Evolutionary conservation across 2,329 filamentous ascomycete genomes (phyloP), one percentile per base, ranked within the genome.

Genomic region (Pseudofabraea citricarpa): DNA sequence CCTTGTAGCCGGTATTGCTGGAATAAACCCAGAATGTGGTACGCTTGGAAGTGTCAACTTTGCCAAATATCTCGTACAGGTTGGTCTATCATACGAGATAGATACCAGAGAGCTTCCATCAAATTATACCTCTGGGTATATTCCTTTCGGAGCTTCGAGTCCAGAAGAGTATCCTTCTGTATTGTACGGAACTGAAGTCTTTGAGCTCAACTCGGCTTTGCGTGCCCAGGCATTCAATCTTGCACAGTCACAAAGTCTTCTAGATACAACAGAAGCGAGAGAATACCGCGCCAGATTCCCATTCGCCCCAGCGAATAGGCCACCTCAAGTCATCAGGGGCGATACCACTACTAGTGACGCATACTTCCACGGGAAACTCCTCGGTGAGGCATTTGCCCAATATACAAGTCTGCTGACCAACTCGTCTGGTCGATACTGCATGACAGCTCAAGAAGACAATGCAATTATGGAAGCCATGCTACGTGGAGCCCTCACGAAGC

Each of bases 11-110:
- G 85, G 85, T 3, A 87, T 89, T 48, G 83, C 79, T 2, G 84
- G 85, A n/a, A 71, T 86, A 26, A 87, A 79, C 58, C 85, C 85
- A 1, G 73, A 79, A 45, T 64, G 75, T 21, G 77, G 72, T n/a
- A 87, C 84, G 0, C 71, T 83, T 4, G 78, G 77, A 36, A 73
- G 74, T 23, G 83, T 86, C 0, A 79, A 81, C 1, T 75, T 89
- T 38, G 74, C 80, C 24, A 72, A 75, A 9, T 89, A 80, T 57
- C 76, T 82, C 0, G 74, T 89, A 5, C 85, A 89, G 56, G 81
- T 87, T 2, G 83, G 79, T 0, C 68, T 88, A 45, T 83, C 88
- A 60, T 85, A 87, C 52, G 85, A 88, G 61, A 75, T 88, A 47
- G 84, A 87, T 54, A 64, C 75, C 2, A 75, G 84, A 23, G 82